A percentile compares a stretch with the other conserved stretches of the same genome.
These are phyloP conservation scores for Diatrype stigma DNA, from an alignment of 2,329 filamentous ascomycete species.

Conservation along the genomic window DNA sequence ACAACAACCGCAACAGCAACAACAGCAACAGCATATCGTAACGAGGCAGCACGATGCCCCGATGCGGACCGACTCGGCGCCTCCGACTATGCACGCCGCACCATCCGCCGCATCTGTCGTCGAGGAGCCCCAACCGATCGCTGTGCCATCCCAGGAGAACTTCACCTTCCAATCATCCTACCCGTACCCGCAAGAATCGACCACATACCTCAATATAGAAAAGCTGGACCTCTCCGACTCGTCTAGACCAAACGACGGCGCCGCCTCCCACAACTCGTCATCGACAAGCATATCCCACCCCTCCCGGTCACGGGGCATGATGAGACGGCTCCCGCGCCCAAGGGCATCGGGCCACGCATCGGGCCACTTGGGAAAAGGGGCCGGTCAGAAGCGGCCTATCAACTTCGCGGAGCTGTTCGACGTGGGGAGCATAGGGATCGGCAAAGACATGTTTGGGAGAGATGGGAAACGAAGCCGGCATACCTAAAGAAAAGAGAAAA, in stretches of 20 bases:
- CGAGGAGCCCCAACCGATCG: constrained; percentile 31
- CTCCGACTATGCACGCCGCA: constrained; percentile 20
- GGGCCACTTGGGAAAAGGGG: constrained; percentile 54
- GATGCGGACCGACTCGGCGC: constrained; percentile 33
- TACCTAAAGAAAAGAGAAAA: too few relatives aligned
- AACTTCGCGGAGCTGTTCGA: constrained; percentile 75
- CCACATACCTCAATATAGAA: constrained; percentile 53
- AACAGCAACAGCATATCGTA: constrained; percentile 28
- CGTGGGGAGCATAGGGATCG: constrained; percentile 57
- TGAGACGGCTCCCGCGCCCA: constrained; percentile 19
- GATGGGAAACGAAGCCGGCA: constrained; percentile 49
- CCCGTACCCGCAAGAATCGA: constrained; percentile 49
- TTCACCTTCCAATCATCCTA: constrained; percentile 69
- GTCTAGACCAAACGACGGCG: constrained; percentile 34
- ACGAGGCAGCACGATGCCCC: constrained; percentile 27
- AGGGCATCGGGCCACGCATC: constrained; percentile 21
- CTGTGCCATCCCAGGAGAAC: constrained; percentile 52
- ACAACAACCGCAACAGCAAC: too few relatives aligned
- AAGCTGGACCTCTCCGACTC: constrained; percentile 57
- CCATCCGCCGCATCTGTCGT: constrained; percentile 9
- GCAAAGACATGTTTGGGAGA: constrained; percentile 55
- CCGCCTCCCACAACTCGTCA: constrained; percentile 25
- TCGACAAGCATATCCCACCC: constrained; percentile 24
- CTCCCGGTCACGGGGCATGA: constrained; percentile 19
- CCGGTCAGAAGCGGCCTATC: constrained; percentile 69